Evolutionary conservation across 257 asterid species (phyloP).

Genomic region (Oldenlandia corymbosa): DNA sequence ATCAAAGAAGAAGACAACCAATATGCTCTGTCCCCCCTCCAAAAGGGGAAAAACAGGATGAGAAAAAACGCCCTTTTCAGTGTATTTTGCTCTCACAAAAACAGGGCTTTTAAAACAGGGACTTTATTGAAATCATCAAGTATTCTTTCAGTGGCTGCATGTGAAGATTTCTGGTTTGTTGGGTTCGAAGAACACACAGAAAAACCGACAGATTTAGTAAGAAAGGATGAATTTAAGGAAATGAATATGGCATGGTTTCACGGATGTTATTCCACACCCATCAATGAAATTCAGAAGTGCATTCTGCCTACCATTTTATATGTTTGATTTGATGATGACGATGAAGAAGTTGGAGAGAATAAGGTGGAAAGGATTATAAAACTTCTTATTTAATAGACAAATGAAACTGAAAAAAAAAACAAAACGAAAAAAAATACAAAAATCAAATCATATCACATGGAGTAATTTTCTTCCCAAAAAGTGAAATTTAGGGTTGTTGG

Average conservation of each 20-base stretch:
- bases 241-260: neutral
- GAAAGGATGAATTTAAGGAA: constrained; percentile 21
- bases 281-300: neutral
- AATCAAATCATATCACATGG: too few species aligned
- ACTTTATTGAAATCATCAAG: neutral
- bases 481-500: too few species aligned
- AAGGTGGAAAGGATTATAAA: neutral
- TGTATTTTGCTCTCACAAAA: neutral
- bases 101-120: constrained; percentile 20
- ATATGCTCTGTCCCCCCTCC: neutral
- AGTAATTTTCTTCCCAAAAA: too few species aligned
- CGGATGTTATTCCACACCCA: neutral
- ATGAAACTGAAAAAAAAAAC: too few species aligned
- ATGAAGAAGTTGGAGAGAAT: too few species aligned
- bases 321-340: too few species aligned
- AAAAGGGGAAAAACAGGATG: too few species aligned
- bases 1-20: neutral
- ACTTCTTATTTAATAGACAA: too few species aligned
- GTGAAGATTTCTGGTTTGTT: constrained; percentile 36
- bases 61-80: neutral
- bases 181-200: constrained; percentile 10
- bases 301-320: neutral
- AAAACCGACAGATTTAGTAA: constrained; percentile 5
- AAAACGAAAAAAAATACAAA: too few species aligned
- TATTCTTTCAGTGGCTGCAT: constrained; percentile 29